Base-by-base conservation (phyloP, 1,284 basidiomycete species). In the Neotropicomus parvogracilis region DNA sequence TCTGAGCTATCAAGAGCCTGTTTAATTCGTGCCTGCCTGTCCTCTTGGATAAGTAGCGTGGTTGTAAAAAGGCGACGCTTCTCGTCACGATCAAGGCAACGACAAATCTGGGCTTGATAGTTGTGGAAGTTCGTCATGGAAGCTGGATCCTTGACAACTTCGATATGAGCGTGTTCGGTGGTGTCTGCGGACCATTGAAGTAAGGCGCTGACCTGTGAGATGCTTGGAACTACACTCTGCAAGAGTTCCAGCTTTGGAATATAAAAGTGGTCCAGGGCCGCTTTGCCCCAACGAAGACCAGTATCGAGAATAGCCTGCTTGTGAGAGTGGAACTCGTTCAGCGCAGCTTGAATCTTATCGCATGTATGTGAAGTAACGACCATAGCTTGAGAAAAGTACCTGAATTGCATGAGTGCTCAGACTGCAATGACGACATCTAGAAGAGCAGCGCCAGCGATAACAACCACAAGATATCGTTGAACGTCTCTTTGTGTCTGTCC, bases 181-280 rank as follows among this genome's bases (percentile, higher is more conserved):
- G 8, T 8, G 8, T 24, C 24, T 5, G 24, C 24, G 8, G 5
- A 5, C 24, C 24, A 24, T 8, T 24, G 24, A 4, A 24, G 4
- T 8, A 24, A 8, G 5, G 24, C 24, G 4, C 24, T 8, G 5
- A 24, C 4, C 8, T 24, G 24, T 8, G 4, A 8, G 24, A 24
- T 24, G 8, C 24, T 24, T 24, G 24, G 24, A 24, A 24, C 24
- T 5, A 24, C 24, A 24, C 24, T 24, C 24, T 35, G 34, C 20
- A 32, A 19, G 6, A 48, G 8, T 6, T 48, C 47, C 3, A 48
- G n/a, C 26, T 48, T 48, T 6, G 17, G 41, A 8, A 48, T 44
- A 2, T 29, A 6, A 4, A 38, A 48, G 17, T 48, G 47, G 12
- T 42, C 20, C 7, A 48, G 6, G 1, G 5, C 2, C 4, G 6